phyloP scores from a whole-genome alignment of 2,329 filamentous ascomycete species.

The Fusarium palustre region DNA sequence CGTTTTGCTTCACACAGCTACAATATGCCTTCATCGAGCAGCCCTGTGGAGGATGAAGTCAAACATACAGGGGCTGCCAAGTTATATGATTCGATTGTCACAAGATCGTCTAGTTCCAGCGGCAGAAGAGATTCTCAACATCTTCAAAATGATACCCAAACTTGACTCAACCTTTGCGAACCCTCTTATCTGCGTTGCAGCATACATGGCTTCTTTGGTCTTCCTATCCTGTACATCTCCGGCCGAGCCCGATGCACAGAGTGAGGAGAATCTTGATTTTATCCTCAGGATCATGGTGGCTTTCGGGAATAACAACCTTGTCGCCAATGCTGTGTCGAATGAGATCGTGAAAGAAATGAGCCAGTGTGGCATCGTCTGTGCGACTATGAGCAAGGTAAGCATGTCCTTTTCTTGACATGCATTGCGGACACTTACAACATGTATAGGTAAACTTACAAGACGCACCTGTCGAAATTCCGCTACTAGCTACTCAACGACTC shows the following conservation, averaged over 20 bases:
- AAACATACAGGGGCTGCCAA: not conserved
- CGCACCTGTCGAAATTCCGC: constrained; percentile 1
- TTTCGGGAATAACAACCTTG: constrained; percentile 5
- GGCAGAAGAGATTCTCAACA: constrained; percentile 19
- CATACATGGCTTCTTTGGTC: constrained; percentile 21
- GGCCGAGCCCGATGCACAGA: not conserved
- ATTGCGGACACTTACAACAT: not conserved
- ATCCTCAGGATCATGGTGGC: constrained; percentile 12
- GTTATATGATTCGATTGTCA: constrained; percentile 16
- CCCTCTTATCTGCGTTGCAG: constrained; percentile 21
- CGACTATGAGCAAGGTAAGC: constrained; percentile 10
- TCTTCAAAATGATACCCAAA: constrained; percentile 21
- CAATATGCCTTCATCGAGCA: constrained; percentile 24
- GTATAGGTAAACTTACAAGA: not conserved
- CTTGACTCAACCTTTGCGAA: constrained; percentile 9
- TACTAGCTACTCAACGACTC: constrained; percentile 12
- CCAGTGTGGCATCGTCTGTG: constrained; percentile 3
- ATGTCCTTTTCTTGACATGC: accelerated
- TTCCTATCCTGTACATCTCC: constrained; percentile 3
- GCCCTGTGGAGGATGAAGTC: constrained; percentile 26
- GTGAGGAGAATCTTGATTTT: constrained; percentile 9
- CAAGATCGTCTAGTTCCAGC: constrained; percentile 21
- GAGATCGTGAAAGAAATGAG: constrained; percentile 23
- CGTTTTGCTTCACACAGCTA: constrained; percentile 23
- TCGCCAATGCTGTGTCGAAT: constrained; percentile 1